phyloP scores from a whole-genome alignment of 2,329 filamentous ascomycete species.

The Fusarium sp. region DNA sequence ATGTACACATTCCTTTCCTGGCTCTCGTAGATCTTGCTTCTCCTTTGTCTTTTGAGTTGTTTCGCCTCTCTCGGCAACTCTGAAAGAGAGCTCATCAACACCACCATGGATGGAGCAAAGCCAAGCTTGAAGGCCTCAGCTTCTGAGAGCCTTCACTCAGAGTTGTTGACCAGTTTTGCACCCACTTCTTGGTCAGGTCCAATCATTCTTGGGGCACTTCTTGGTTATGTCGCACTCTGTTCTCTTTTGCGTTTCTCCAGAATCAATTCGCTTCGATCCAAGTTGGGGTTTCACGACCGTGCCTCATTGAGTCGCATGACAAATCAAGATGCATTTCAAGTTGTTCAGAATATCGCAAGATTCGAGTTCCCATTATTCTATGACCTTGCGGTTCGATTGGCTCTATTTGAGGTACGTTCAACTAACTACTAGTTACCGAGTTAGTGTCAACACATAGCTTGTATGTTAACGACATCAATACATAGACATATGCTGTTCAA shows the following conservation, averaged over 20 bases:
- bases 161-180: neutral
- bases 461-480: neutral
- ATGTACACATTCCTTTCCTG: conserved; percentile 1
- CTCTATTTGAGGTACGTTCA: conserved; percentile 53
- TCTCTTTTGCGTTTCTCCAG: conserved; percentile 52
- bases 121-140: conserved; percentile 21
- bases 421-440: neutral
- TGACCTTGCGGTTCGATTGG: conserved; percentile 53
- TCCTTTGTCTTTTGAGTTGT: neutral
- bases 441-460: neutral
- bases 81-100: neutral
- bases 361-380: conserved; percentile 56
- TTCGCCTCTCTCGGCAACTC: neutral
- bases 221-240: conserved; percentile 51
- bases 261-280: conserved; percentile 46
- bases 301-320: conserved; percentile 55
- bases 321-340: conserved; percentile 58
- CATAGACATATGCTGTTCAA: conserved; percentile 56
- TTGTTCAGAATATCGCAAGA: conserved; percentile 51
- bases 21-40: conserved; percentile 1
- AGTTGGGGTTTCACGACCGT: conserved; percentile 51
- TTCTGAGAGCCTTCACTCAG: neutral
- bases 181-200: conserved; percentile 31
- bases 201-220: conserved; percentile 35
- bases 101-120: conserved; percentile 20